Evolutionary conservation across 345 rosid species (phyloP).

Genomic region (Orychophragmus violaceus): DNA sequence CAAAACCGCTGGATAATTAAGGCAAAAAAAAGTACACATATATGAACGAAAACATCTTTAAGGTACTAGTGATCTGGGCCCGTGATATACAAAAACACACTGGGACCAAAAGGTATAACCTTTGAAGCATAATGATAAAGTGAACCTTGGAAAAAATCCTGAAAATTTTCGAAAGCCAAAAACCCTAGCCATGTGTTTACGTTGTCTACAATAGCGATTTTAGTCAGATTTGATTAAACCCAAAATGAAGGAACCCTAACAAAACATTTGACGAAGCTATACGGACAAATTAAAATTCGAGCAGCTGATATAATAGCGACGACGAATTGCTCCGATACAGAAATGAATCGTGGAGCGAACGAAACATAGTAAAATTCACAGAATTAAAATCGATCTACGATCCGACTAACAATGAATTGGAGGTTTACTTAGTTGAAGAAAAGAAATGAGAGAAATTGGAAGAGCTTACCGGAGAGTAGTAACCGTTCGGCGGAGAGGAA

Average conservation of each 20-base stretch:
- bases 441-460: background rate
- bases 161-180: background rate
- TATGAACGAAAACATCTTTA: background rate
- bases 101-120: background rate
- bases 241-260: background rate
- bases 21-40: background rate
- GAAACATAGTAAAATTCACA: background rate
- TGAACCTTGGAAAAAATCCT: background rate
- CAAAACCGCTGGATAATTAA: background rate
- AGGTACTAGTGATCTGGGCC: background rate
- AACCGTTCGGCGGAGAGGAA: background rate
- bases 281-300: background rate
- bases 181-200: slow-evolving; percentile 9
- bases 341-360: background rate
- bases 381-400: background rate
- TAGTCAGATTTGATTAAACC: background rate
- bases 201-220: background rate
- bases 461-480: slow-evolving; percentile 5
- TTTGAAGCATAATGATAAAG: background rate
- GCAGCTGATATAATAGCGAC: background rate
- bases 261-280: background rate
- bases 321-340: background rate
- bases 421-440: background rate
- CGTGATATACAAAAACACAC: background rate
- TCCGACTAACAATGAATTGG: background rate